Evolutionary conservation across 164 flowering plant species (phyloP), one percentile per base, ranked within the genome.

Genomic region (Cinnamomum chago): DNA sequence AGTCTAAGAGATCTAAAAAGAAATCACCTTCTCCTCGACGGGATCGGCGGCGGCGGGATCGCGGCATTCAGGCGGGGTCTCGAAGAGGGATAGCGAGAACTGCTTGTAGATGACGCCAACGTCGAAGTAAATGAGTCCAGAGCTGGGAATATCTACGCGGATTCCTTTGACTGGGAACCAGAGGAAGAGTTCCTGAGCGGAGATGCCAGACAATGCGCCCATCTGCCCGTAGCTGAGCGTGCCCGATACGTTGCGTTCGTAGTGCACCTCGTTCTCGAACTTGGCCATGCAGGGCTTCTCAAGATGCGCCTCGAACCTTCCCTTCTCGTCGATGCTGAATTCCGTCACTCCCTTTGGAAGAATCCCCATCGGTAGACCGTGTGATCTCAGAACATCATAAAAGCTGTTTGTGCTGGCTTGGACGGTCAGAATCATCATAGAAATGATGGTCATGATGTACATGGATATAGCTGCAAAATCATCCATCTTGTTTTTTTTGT

Each of bases 91-190:
- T 0, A 86, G 78, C 7, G 86, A 78, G 69, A 86, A 82, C 71
- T 82, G 84, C 75, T 84, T 84, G 65, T 64, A 66, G n/a, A 86
- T 77, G 11, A 84, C 86, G 50, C 85, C 88, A 58, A 86, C 84
- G 66, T 86, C 86, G 30, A 86, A 86, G 74, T 84, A 79, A 65
- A 86, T 84, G 25, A 84, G 68, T 2, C 88, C 86, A 15, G 88
- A 84, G 76, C 84, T 84, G 1, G 88, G 88, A 18, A 84, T 76
- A 50, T 84, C 86, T 24, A 86, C 88, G 5, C 82, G 81, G 68
- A 86, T 84, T 3, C 83, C 84, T 27, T 79, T 82, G 13, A 86
- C 88, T 17, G 86, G 85, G 23, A 86, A 80, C 88, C 88, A 86
- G 1, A 86, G 77, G 55, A 86, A 86, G 9, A 86, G 73, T 68